Evolutionary conservation across 176 grass and related monocot species (phyloP).

Genomic region (Aegilops sharonensis): DNA sequence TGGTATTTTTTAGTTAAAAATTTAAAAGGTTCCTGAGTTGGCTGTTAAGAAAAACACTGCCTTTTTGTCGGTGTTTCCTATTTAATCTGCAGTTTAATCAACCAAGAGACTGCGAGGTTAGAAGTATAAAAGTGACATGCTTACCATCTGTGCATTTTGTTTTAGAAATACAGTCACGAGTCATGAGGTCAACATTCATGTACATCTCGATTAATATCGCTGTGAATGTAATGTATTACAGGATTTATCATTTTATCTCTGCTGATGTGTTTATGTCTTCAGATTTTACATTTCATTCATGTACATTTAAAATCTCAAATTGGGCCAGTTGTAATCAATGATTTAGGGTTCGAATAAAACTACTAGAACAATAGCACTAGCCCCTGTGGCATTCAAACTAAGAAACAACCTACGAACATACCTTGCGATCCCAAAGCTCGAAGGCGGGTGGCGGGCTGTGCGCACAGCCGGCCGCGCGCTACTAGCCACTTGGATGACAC

Average conservation of each 20-base stretch:
- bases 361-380: no score
- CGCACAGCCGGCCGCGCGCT: no score
- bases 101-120: not conserved
- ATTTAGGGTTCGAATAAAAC: not conserved
- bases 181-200: not conserved
- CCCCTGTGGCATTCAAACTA: no score
- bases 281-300: not conserved
- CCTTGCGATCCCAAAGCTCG: no score
- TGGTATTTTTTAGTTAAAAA: no score
- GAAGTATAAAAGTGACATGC: not conserved
- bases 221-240: no score
- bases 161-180: not conserved
- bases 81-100: not conserved
- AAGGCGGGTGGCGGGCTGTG: no score
- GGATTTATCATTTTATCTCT: not conserved
- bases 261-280: not conserved
- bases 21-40: not conserved
- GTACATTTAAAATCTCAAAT: not conserved
- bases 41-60: not conserved
- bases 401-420: no score
- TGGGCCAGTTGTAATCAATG: not conserved
- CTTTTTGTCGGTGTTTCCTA: not conserved
- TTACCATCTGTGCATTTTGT: not conserved
- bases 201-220: not conserved
- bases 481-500: no score